phyloP scores from a whole-genome alignment of 331 rosid genomes.

The Telfairia occidentalis region DNA sequence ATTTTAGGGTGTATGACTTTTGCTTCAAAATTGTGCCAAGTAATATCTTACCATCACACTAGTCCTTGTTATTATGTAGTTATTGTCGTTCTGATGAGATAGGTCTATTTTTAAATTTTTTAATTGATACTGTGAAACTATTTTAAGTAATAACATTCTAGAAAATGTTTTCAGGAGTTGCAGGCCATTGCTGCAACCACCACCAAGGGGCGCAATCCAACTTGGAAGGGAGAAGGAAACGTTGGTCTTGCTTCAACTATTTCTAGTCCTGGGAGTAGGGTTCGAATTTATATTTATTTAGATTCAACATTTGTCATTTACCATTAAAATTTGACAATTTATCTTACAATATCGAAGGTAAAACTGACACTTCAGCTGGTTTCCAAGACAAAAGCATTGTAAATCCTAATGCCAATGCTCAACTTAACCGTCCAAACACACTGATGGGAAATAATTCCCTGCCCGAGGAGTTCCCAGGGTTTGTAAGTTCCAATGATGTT shows the following conservation, averaged over 20 bases:
- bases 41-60: background rate
- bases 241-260: slow-evolving; percentile 26
- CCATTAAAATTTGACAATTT: background rate
- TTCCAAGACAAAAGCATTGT: slow-evolving; percentile 28
- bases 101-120: background rate
- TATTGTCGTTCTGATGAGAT: too few species aligned
- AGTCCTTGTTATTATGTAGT: background rate
- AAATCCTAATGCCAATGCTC: slow-evolving; percentile 36
- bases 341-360: slow-evolving; percentile 16
- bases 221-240: slow-evolving; percentile 43
- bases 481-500: slow-evolving; percentile 35
- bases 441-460: slow-evolving; percentile 29
- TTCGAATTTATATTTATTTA: background rate
- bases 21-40: background rate
- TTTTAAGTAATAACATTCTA: background rate
- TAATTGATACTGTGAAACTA: slow-evolving; percentile 2
- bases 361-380: slow-evolving; percentile 21
- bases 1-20: background rate
- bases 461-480: slow-evolving; percentile 56
- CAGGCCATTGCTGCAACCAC: slow-evolving; percentile 31
- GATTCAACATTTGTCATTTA: background rate
- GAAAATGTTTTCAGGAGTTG: slow-evolving; percentile 43
- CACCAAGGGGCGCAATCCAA: slow-evolving; percentile 27
- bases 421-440: slow-evolving; percentile 25
- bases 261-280: slow-evolving; percentile 25